Base-by-base conservation (phyloP, 805 yeast genomes). In the Kluyveromyces starmeri region DNA sequence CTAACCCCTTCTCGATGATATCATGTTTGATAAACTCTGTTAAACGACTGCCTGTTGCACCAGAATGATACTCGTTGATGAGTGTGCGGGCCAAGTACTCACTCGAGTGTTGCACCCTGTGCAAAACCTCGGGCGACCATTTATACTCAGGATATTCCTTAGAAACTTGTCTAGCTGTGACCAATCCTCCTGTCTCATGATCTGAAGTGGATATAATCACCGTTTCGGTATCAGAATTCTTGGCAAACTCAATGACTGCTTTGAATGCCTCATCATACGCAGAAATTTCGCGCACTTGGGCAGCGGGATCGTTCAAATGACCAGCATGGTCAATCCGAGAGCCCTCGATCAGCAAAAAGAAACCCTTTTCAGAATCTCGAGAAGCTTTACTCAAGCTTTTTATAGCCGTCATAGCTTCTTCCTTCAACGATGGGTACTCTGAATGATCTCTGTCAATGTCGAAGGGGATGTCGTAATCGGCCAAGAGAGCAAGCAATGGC, bases 281-380 rank as follows among this genome's bases (percentile, higher is more conserved):
- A 47, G 86, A 63, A 4, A 84, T 89, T 59, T 88, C 96, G 50
- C 86, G 70, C 5, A 83, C 95, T 62, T 86, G 95, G 7, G 95
- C 95, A 5, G 89, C 89, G 8, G 96, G 89, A 55, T 88, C 96
- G 52, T 88, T 86, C 48, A 72, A 78, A 61, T 88, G 96, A 28
- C 96, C 96, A 5, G 95, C 95, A 53, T 86, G 96, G 60, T 88
- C 96, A 49, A 88, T 86, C 57, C 96, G 71, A 5, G 95, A 83
- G 13, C 96, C 96, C 64, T 88, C 96, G 35, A 88, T 74, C 57
- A 88, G 55, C 39, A 88, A 58, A 63, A 88, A 86, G 58, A 88
- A 86, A 0, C 96, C 96, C 44, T 80, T 60, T 13, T 84, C 92
- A 2, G 83, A 71, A 45, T 83, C 70, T 43, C 70, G 60, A 1